Base-by-base conservation (phyloP, 305 asterid species). In the Salvia sclarea region DNA sequence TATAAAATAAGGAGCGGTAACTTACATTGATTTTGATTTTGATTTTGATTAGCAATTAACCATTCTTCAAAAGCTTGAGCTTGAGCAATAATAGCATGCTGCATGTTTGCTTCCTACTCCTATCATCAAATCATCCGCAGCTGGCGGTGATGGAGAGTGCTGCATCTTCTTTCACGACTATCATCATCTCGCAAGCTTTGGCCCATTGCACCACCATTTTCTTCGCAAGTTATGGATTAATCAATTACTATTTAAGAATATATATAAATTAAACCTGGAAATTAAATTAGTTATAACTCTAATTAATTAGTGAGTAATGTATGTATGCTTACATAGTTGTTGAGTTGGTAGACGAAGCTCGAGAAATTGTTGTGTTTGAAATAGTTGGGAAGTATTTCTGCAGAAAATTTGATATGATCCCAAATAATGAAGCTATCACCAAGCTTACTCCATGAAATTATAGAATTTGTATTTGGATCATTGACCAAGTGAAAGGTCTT, bases 321-420 rank as follows among this genome's bases (percentile, higher is more conserved):
- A 49, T 18, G 1, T 33, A 59, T 31, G 64, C 86, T 11, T 73
- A 85, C 96, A 66, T 89, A 89, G 81, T 79, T 85, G 72, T 83
- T 83, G 74, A 89, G 94, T 28, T 89, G 94, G 70, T 81, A 85
- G 28, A 82, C 62, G 44, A 86, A 89, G 80, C 92, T 85, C 0
- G 94, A 76, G 41, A 89, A 78, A 37, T 83, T 85, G 76, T 62
- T 76, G 69, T 85, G 92, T 73, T 66, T 89, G 54, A 86, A 89
- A 44, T 77, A 76, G 38, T 21, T 55, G 13, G 88, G 90, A 0
- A 86, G 81, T 54, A 86, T 25, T 9, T 87, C 78, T 5, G 68
- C 72, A 2, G 87, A 64, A 49, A 86, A 82, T 18, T 35, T 73
- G 48, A 76, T 64, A 67, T 83, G 87, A 56, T 89, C 86, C 87